Evolutionary conservation across 768 basidiomycete genomes (phyloP).

Genomic region (Sporobolomyces roseus): DNA sequence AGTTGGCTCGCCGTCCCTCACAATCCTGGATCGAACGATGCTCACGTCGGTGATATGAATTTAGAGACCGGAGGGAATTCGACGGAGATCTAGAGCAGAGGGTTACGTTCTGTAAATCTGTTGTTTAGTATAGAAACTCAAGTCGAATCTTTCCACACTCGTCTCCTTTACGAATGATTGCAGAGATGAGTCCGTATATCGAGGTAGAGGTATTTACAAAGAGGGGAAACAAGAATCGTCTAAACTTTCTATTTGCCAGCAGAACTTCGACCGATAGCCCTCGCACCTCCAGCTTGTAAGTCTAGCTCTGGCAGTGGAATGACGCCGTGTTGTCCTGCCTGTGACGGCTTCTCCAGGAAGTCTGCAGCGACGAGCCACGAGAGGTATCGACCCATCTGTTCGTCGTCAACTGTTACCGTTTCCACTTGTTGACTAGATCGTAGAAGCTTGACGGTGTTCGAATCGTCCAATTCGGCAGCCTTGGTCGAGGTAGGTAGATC

Average conservation of each 20-base stretch:
- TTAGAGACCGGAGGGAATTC: too few relatives aligned
- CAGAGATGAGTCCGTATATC: too few relatives aligned
- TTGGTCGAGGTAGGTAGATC: slow-evolving; percentile 96
- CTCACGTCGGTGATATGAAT: too few relatives aligned
- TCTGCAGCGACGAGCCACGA: slow-evolving; percentile 84
- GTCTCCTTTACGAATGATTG: too few relatives aligned
- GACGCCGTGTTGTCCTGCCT: slow-evolving; percentile 7
- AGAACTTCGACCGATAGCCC: slow-evolving; percentile 29
- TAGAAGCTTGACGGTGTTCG: slow-evolving; percentile 70
- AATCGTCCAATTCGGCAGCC: slow-evolving; percentile 81
- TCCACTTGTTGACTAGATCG: slow-evolving; percentile 50
- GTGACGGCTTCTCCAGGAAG: slow-evolving; percentile 65
- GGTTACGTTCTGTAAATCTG: too few relatives aligned
- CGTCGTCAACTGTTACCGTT: slow-evolving; percentile 65
- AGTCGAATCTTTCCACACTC: too few relatives aligned
- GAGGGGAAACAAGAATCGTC: too few relatives aligned
- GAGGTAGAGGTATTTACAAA: too few relatives aligned
- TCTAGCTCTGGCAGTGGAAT: slow-evolving; percentile 33
- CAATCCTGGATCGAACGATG: too few relatives aligned
- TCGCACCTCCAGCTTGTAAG: slow-evolving; percentile 23
- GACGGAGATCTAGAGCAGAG: too few relatives aligned
- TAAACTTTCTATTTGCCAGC: slow-evolving; percentile 7
- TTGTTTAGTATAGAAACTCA: too few relatives aligned
- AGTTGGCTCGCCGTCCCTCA: slow-evolving; percentile 9
- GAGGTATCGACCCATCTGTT: slow-evolving; percentile 78